Evolutionary conservation across 116 monocot species (phyloP), one percentile per base, ranked within the genome.

Genomic region (Iris pallida): DNA sequence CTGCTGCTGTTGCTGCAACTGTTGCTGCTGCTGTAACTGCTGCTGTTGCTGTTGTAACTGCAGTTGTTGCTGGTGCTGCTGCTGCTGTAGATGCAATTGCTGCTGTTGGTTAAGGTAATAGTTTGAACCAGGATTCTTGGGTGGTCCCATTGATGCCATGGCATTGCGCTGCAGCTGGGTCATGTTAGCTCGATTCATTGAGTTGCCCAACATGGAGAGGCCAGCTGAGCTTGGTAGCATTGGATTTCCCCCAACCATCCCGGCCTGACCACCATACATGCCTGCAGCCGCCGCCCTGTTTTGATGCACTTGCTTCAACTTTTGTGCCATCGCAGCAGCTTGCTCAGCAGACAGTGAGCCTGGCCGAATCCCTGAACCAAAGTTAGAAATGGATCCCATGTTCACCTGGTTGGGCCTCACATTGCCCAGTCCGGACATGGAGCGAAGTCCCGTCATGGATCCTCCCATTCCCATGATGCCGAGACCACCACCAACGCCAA

Each of bases 121-220:
- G 51, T 83, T 87, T 20, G 71, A 6, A 6, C 83, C 85, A 0
- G 83, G 63, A 42, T 85, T 72, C 73, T 92, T 97, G 47, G 97
- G 97, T 14, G 93, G 97, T n/a, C 93, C 97, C 97, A 98, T 97
- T 30, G 83, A 66, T 2, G 86, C 70, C 74, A 92, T 72, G 42
- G 78, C 59, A 60, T 59, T 83, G 43, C 87, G 63, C 66, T 92
- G 92, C 76, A 97, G 54, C 43, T 69, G 45, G 73, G 47, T 82
- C 69, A 88, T 76, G 68, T 69, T 90, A 49, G 76, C 68, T 41
- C 97, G 82, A 63, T 80, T 94, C 10, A 95, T 66, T 1, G 77
- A 55, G 52, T 80, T 80, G 15, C 78, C 79, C 58, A 97, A 59
- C 88, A 92, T 90, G 4, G 86, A 72, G 46, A 91, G 68, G 18